phyloP scores from a whole-genome alignment of 495 filamentous ascomycete species.

The Aspergillus egyptiacus region DNA sequence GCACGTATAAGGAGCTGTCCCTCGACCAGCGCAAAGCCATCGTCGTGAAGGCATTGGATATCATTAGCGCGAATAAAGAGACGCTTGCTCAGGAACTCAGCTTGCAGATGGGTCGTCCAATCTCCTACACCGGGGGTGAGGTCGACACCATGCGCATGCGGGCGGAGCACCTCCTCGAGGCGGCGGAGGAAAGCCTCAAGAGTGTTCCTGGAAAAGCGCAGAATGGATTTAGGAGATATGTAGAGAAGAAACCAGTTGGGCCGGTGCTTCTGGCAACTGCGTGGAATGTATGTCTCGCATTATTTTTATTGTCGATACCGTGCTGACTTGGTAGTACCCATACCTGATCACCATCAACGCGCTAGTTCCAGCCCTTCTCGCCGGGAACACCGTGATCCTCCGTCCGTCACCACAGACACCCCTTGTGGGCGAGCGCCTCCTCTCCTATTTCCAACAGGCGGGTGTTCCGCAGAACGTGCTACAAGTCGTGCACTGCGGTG shows the following conservation, averaged over 20 bases:
- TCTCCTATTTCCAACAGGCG: constrained; percentile 68
- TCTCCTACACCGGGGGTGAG: constrained; percentile 77
- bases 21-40: constrained; percentile 69
- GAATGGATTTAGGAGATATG: constrained; percentile 79
- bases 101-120: constrained; percentile 90
- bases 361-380: constrained; percentile 77
- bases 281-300: constrained; percentile 81
- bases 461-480: constrained; percentile 76
- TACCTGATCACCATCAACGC: constrained; percentile 90
- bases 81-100: constrained; percentile 76
- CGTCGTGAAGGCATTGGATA: constrained; percentile 66
- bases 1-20: constrained; percentile 56
- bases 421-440: constrained; percentile 76
- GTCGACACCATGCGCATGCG: constrained; percentile 76
- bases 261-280: constrained; percentile 81
- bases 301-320: background rate
- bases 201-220: constrained; percentile 71
- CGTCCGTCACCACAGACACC: constrained; percentile 94
- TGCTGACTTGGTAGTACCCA: constrained; percentile 61
- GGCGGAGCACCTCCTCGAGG: constrained; percentile 76
- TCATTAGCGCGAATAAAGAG: constrained; percentile 65
- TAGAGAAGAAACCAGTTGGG: constrained; percentile 80
- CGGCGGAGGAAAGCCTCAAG: constrained; percentile 61
- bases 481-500: constrained; percentile 83
- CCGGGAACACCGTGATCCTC: constrained; percentile 83